Evolutionary conservation across 2,329 filamentous ascomycete species (phyloP), one percentile per base, ranked within the genome.

Genomic region (Neofusicoccum laricinum): DNA sequence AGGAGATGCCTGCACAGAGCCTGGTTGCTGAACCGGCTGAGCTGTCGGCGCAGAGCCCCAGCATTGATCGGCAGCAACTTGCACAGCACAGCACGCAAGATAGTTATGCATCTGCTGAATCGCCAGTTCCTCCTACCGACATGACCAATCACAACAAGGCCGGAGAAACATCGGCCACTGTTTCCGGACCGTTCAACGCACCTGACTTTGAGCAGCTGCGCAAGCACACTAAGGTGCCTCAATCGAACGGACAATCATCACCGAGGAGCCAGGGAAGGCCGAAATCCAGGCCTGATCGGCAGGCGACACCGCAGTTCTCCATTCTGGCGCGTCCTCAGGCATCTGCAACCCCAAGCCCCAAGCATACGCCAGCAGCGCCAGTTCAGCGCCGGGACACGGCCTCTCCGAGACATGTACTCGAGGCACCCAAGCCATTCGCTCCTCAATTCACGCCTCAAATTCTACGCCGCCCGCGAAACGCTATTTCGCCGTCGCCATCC

Each of bases 41-140:
- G 67, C 68, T 84, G 17, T 78, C 80, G 41, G 81, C 79, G 17
- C 76, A 79, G n/a, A 74, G 72, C 1, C 76, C 78, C 6, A 66
- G 61, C 19, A 48, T 61, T 8, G 50, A 51, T 11, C 59, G 51
- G 4, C 59, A 51, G 21, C 49, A 48, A 7, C 40, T 55, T 30
- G 49, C 38, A 7, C 38, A 63, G n/a, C 15, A 38, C n/a, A 36
- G 32, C 38, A 15, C n/a, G 17, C 19, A 43, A 1, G n/a, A 21
- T 7, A 17, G 19, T 8, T 21, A 57, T 12, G 43, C 21, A 4
- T 43, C 38, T 34, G 46, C 46, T 11, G 49, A 17, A 14, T 38
- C 55, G 11, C 25, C 30, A 6, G 41, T 10, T 2, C 30, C 40
- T 34, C n/a, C 25, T 36, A 40, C 12, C 17, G 30, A 21, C 48